Base-by-base conservation (phyloP, 495 filamentous ascomycete genomes). In the Patellaria atrata region DNA sequence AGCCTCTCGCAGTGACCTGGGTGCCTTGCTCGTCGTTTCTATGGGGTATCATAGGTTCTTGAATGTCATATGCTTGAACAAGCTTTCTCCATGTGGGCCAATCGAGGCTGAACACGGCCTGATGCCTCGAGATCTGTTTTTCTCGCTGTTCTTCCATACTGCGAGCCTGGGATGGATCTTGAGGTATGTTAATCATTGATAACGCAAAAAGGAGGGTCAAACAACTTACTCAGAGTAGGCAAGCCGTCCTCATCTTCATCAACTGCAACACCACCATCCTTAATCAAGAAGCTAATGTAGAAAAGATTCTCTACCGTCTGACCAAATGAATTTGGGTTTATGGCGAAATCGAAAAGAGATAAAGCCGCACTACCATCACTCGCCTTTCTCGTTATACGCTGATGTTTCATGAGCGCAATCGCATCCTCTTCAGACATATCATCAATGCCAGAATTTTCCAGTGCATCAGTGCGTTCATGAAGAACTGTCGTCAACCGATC, bases 261-360 rank as follows among this genome's bases (percentile, higher is more conserved):
- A 14, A 93, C 61, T 21, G 70, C 77, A 8, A 79, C 67, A 35
- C 61, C 68, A 5, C 87, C 86, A 53, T 99, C 91, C 34, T 77
- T 73, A 37, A 94, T 83, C 36, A 99, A 58, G 56, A 99, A 99
- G 52, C 80, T 87, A 38, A 93, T 67, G 50, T 94, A 94, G 58
- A 99, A 99, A 46, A 99, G 58, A 53, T 99, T 99, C 55, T 99
- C 89, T 3, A 96, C 72, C 2, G 82, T 94, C 58, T 99, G 91
- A 0, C 86, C 84, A 48, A 96, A 99, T 1, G 81, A 91, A 1
- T 56, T 54, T 3, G 89, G 87, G 44, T 99, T 92, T 38, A 94
- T 64, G 21, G 82, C 81, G 43, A 93, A 94, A 25, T 72, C 66
- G 54, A 93, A 77, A 7, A 96, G 59, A 11, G 74, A 69, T 1